phyloP scores from a whole-genome alignment of 2,329 filamentous ascomycete genomes.

The Boeremia lycopersici region DNA sequence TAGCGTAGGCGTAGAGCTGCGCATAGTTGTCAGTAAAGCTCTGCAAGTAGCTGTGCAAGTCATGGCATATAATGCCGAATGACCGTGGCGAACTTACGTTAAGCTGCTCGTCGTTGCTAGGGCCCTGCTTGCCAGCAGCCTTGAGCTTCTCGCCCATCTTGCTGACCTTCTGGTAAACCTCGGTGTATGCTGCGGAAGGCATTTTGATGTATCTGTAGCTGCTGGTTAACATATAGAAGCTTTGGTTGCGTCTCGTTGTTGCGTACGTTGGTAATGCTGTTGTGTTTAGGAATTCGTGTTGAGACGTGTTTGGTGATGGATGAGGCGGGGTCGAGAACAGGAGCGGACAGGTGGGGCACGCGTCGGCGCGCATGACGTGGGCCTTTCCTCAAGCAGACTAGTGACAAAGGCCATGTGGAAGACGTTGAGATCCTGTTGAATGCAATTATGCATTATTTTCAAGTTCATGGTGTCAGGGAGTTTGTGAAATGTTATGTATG shows the following conservation, averaged over 20 bases:
- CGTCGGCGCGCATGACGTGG: constrained; percentile 22
- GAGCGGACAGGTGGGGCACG: constrained; percentile 14
- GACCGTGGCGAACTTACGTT: constrained; percentile 47
- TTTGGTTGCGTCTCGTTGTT: neutral
- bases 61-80: neutral
- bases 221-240: neutral
- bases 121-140: constrained; percentile 31
- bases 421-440: neutral
- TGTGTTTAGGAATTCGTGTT: constrained; percentile 2
- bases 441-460: neutral
- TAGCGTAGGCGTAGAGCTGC: constrained; percentile 60
- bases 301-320: constrained; percentile 16
- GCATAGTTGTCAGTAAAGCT: constrained; percentile 4
- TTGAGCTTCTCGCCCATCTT: constrained; percentile 41
- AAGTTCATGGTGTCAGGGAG: no score
- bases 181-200: constrained; percentile 39
- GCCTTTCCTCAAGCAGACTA: constrained; percentile 3
- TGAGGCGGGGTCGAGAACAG: constrained; percentile 16
- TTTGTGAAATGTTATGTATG: no score
- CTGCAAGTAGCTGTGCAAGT: neutral
- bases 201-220: constrained; percentile 21
- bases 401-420: neutral
- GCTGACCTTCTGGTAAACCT: constrained; percentile 40
- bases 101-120: constrained; percentile 53
- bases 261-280: constrained; percentile 3